phyloP scores from a whole-genome alignment of 352 stramenopile genomes.

The Saprolegnia diclina region DNA sequence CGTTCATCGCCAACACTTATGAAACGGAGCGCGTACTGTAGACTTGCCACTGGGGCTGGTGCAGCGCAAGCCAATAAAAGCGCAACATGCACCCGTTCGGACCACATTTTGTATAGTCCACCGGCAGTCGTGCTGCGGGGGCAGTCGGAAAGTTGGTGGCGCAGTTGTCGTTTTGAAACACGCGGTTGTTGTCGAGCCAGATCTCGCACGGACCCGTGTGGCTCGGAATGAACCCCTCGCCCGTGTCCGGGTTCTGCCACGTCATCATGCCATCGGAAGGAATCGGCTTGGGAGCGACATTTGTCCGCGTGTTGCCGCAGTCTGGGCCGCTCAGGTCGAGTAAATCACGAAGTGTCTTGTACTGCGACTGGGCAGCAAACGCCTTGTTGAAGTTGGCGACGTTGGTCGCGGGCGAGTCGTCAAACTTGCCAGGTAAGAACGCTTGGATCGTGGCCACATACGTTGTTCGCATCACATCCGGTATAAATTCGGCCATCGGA shows the following conservation, averaged over 20 bases:
- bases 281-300: constrained; percentile 34
- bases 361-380: constrained; percentile 29
- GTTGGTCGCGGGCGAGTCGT: background rate
- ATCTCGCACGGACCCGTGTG: constrained; percentile 38
- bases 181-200: constrained; percentile 41
- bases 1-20: background rate
- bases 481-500: constrained; percentile 1
- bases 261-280: constrained; percentile 32
- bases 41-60: constrained; percentile 38
- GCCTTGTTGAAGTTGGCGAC: constrained; percentile 7
- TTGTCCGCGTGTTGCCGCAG: constrained; percentile 34
- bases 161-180: constrained; percentile 38
- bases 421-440: constrained; percentile 16
- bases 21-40: constrained; percentile 31
- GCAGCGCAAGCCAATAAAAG: constrained; percentile 47
- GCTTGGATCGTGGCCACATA: constrained; percentile 14
- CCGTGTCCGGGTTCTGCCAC: constrained; percentile 32
- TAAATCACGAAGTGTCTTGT: constrained; percentile 34
- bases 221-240: constrained; percentile 30
- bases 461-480: background rate
- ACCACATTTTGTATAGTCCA: constrained; percentile 41
- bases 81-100: constrained; percentile 35
- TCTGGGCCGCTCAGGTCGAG: constrained; percentile 34
- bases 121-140: constrained; percentile 30
- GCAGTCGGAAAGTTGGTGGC: constrained; percentile 31